Percentiles rank a stretch among this genome's conserved stretches.
phyloP scores from a whole-genome alignment of 2,329 filamentous ascomycete genomes.

The Cladosporium cucumerinum region DNA sequence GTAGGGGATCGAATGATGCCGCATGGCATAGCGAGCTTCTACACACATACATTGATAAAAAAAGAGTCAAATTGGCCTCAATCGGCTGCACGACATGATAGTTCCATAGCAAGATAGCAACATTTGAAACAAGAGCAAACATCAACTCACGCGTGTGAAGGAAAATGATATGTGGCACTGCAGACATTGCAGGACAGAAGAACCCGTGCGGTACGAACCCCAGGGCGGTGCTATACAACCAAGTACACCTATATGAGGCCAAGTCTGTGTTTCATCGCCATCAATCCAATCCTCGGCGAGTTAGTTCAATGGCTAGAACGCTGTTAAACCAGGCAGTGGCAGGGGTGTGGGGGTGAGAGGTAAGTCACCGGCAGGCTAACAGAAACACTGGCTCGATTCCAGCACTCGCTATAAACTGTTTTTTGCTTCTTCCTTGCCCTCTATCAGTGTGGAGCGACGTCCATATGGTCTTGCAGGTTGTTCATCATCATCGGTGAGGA shows the following conservation, averaged over 20 bases:
- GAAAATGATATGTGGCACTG: background rate
- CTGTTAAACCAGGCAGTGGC: background rate
- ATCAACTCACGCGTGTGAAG: background rate
- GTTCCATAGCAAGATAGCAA: too few relatives aligned
- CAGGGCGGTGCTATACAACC: background rate
- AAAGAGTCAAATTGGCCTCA: too few relatives aligned
- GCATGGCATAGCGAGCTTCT: too few relatives aligned
- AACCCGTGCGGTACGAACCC: background rate
- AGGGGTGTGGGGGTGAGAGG: background rate
- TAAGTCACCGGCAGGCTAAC: background rate
- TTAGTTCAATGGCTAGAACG: background rate
- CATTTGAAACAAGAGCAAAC: too few relatives aligned
- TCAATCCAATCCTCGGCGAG: background rate
- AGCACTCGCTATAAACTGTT: background rate
- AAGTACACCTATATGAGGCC: background rate
- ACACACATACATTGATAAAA: too few relatives aligned
- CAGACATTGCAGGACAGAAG: background rate
- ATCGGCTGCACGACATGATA: too few relatives aligned
- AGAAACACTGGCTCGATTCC: background rate
- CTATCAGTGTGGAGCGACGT: too few relatives aligned
- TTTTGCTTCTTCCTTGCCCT: background rate
- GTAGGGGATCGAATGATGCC: too few relatives aligned
- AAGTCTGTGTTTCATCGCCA: background rate
- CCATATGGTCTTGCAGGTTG: too few relatives aligned
- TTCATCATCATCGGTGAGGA: too few relatives aligned